Evolutionary conservation across 106 monocot genomes (phyloP), one percentile per base, ranked within the genome.

Genomic region (Dioscorea alata): DNA sequence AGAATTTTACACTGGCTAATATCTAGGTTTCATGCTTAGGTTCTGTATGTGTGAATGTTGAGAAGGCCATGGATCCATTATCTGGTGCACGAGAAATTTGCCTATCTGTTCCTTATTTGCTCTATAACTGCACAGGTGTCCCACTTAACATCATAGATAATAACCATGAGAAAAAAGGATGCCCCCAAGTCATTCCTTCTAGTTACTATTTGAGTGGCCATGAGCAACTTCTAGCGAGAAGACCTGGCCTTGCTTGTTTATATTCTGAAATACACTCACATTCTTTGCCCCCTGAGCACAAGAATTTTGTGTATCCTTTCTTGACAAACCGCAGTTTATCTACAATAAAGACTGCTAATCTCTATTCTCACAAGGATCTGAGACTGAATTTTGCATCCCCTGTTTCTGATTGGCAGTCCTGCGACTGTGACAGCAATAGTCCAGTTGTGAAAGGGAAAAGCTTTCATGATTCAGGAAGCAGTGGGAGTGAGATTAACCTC

Each of bases 41-140:
- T 78, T 67, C 79, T 60, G 48, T 87, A 23, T 85, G 57, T 82
- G 62, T 99, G 28, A 85, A 49, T 14, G 68, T 92, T 63, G 97
- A 99, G 70, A 99, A 87, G 80, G 57, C 78, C 62, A 77, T 99
- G 84, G 87, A 99, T 83, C 85, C 74, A 58, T 79, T 64, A n/a
- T 90, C 74, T 71, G 90, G 92, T 73, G 92, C 89, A 25, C 71
- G 97, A 67, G 92, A 99, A 77, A 77, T 99, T 42, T 77, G 76
- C 67, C 74, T 92, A 24, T 89, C 78, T 66, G 92, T 87, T 76
- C 81, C 97, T 23, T 99, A 87, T 70, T 81, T 99, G 69, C 25
- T 99, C 57, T 92, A 99, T 71, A 99, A 99, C 69, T 99, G 86
- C 64, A 90, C 87, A 17, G 87, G 84, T 74, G 42, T 90, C 23